Evolutionary conservation across 148 eudicot genomes (phyloP).

Genomic region (Rheum nobile): DNA sequence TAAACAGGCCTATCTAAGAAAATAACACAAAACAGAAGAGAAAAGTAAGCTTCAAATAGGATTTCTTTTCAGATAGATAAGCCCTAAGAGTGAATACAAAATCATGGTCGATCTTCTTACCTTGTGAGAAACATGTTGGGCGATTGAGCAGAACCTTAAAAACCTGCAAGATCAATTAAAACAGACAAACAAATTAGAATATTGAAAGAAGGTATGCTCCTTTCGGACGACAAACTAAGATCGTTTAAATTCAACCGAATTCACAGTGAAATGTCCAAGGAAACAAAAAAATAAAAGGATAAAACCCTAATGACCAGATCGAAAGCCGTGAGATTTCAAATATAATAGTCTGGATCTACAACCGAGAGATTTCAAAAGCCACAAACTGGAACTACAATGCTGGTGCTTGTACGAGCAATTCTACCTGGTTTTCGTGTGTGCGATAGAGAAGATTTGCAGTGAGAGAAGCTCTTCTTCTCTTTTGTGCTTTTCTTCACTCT

Average conservation of each 20-base stretch:
- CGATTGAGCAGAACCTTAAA: neutral
- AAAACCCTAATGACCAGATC: constrained; percentile 5
- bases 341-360: neutral
- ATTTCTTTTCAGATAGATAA: neutral
- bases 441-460: neutral
- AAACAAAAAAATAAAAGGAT: neutral
- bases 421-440: neutral
- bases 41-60: neutral
- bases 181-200: neutral
- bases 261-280: neutral
- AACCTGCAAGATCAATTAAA: constrained; percentile 3
- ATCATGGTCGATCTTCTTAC: constrained; percentile 14
- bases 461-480: neutral
- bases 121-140: constrained; percentile 34
- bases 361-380: neutral
- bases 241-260: neutral
- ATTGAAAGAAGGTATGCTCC: neutral
- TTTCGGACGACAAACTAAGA: neutral
- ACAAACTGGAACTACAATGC: neutral
- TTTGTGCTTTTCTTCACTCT: neutral
- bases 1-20: neutral
- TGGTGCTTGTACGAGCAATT: neutral
- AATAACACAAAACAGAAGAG: neutral
- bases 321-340: neutral
- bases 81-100: neutral